Base-by-base conservation (phyloP, 2,329 filamentous ascomycete species). In the Fusarium sp. region DNA sequence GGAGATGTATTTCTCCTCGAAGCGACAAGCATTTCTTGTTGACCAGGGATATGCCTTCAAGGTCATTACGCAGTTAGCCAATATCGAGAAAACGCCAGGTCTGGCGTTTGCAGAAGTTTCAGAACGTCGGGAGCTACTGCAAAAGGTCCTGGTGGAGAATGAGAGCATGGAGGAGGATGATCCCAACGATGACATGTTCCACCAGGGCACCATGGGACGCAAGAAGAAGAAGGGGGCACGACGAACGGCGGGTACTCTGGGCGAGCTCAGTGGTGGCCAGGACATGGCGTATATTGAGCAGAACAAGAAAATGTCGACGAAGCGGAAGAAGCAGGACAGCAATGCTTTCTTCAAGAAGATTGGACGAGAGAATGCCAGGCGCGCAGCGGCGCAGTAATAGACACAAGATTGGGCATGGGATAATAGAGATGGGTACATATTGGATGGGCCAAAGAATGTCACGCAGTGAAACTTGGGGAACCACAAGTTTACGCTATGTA, bases 31-130 rank as follows among this genome's bases (percentile, higher is more conserved):
- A 1, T 99, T 99, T 80, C 83, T 99, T 1, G 93, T 99, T 22
- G 95, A 99, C 67, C 95, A 99, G 77, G 95, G 95, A 9, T 99
- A 99, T 74, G 94, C 95, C 0, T 99, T 99, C 84, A 98, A 98
- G 75, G 94, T 98, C 61, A 99, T 99, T 74, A 99, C 95, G 0
- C 92, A 96, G 72, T 83, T 99, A 7, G 90, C 93, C 71, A 95
- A 94, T 46, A 92, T 99, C 64, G 92, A 97, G 59, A 86, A 91
- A 57, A 90, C 94, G 49, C 88, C 90, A 0, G 88, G 88, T 0
- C 84, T 99, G 2, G 90, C 89, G 2, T 98, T 96, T 74, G 86
- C 86, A 2, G 91, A 91, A 2, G 85, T 92, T 0, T 81, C 86
- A 7, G 93, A 97, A 71, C 88, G 93, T 5, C 89, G 92, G 42